Evolutionary conservation across 306 rosid genomes (phyloP).

Genomic region (Boehmeria nivea): DNA sequence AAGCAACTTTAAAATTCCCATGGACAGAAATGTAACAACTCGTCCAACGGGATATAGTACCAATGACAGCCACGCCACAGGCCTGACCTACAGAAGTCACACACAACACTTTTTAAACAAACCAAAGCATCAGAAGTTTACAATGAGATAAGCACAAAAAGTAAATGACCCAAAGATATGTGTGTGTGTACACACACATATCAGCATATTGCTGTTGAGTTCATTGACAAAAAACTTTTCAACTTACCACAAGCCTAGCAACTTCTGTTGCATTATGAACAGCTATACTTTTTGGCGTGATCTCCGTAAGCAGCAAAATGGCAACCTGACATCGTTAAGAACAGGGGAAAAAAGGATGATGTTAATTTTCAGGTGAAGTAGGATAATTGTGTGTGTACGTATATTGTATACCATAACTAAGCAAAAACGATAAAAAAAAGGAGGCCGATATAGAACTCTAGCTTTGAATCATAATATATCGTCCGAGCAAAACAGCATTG

Average conservation of each 20-base stretch:
- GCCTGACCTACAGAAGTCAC: constrained; percentile 76
- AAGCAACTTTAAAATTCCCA: constrained; percentile 94
- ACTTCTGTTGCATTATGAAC: constrained; percentile 97
- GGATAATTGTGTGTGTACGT: not conserved
- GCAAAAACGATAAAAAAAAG: not conserved
- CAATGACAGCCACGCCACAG: constrained; percentile 99
- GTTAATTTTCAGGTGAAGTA: not conserved
- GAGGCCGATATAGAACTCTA: not conserved
- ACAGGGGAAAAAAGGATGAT: constrained; percentile 10
- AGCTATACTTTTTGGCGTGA: constrained; percentile 95
- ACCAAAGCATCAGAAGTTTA: constrained; percentile 6
- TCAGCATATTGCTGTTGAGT: not conserved
- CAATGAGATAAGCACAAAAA: too few species aligned
- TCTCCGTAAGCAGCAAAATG: constrained; percentile 96
- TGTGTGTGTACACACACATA: too few species aligned
- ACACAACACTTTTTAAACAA: constrained; percentile 12
- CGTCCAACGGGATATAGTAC: constrained; percentile 89
- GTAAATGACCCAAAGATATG: too few species aligned
- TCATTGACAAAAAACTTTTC: not conserved
- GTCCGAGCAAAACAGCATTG: too few species aligned
- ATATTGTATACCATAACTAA: not conserved
- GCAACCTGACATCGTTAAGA: constrained; percentile 61
- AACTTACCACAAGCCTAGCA: constrained; percentile 93
- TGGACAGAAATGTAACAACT: constrained; percentile 85
- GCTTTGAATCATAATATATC: too few species aligned